Percentiles rank a stretch among this genome's conserved stretches.
These are phyloP conservation scores for Spathaspora arborariae DNA, from an alignment of 805 yeast genomes.

Conservation along the genomic window DNA sequence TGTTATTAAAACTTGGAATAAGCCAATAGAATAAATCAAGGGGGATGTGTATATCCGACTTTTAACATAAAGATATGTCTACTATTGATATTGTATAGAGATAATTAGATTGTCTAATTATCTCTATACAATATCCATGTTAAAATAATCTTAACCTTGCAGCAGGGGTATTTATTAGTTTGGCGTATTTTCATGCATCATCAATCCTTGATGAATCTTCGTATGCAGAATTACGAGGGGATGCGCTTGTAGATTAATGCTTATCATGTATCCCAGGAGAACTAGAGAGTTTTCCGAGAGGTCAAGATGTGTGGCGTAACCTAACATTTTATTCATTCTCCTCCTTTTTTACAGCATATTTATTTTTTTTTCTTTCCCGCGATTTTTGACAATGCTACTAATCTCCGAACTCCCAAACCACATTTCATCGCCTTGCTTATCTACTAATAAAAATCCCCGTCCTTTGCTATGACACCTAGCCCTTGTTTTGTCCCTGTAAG, in stretches of 20 bases:
- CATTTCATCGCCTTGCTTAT: too few relatives aligned
- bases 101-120: neutral
- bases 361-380: neutral
- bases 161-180: neutral
- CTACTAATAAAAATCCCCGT: too few relatives aligned
- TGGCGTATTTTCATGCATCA: neutral
- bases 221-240: neutral
- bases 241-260: neutral
- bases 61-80: neutral
- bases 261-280: neutral
- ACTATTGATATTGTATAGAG: neutral
- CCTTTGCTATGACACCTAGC: too few relatives aligned
- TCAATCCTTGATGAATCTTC: neutral
- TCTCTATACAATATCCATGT: neutral
- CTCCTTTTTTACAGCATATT: neutral
- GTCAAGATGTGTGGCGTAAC: neutral
- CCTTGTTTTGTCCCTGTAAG: too few relatives aligned
- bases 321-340: neutral
- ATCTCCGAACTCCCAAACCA: too few relatives aligned
- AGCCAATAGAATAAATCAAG: neutral
- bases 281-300: neutral
- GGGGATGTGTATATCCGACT: neutral
- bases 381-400: too few relatives aligned
- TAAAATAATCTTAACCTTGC: neutral
- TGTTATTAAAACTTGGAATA: neutral